phyloP scores from a whole-genome alignment of 768 basidiomycete species.

The Leccinum arenicola region DNA sequence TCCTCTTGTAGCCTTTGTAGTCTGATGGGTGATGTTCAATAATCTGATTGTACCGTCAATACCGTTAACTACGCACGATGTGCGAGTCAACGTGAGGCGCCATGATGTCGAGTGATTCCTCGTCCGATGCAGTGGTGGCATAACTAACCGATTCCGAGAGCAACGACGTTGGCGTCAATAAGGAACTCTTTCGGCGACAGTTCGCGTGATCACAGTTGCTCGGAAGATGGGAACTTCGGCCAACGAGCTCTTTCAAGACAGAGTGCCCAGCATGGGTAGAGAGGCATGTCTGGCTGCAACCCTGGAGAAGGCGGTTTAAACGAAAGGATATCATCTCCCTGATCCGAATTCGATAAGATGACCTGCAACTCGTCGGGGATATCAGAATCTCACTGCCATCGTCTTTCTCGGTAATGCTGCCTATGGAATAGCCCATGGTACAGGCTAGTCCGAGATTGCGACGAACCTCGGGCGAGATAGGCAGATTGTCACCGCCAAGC shows the following conservation, averaged over 20 bases:
- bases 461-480: slow-evolving; percentile 49
- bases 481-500: slow-evolving; percentile 27
- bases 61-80: no score
- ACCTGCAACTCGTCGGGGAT: slow-evolving; percentile 76
- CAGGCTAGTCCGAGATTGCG: slow-evolving; percentile 61
- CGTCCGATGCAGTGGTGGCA: slow-evolving; percentile 32
- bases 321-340: slow-evolving; percentile 42
- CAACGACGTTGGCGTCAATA: slow-evolving; percentile 33
- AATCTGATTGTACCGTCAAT: no score
- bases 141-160: slow-evolving; percentile 37
- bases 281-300: slow-evolving; percentile 40
- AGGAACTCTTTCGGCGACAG: slow-evolving; percentile 17
- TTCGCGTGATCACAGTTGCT: slow-evolving; percentile 37
- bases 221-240: slow-evolving; percentile 40
- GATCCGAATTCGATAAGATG: slow-evolving; percentile 48
- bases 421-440: slow-evolving; percentile 62
- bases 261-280: slow-evolving; percentile 30
- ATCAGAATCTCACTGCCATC: slow-evolving; percentile 70
- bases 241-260: slow-evolving; percentile 8
- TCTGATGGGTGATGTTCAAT: no score
- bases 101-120: slow-evolving; percentile 18
- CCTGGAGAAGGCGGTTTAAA: slow-evolving; percentile 38
- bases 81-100: no score
- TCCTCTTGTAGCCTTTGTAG: no score
- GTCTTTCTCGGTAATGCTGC: slow-evolving; percentile 43